A percentile compares a stretch with the other conserved stretches of the same genome.
Evolutionary conservation across 1,284 basidiomycete species (phyloP).

Genomic region (Cryptococcus sp.): DNA sequence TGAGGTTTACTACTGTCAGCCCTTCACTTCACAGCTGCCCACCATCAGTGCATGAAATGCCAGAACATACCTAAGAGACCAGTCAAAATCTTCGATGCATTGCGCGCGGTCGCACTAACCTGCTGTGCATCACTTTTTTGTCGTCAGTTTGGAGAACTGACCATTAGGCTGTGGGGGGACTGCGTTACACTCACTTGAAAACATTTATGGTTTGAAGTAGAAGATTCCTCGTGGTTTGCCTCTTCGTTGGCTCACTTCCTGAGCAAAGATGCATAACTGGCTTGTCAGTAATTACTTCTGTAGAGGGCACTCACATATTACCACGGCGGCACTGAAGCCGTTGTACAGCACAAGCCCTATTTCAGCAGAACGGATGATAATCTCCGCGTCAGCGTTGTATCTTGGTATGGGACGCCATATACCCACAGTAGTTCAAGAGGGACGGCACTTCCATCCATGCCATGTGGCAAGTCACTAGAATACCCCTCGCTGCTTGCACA

Average conservation of each 20-base stretch:
- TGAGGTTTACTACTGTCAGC: too few relatives aligned
- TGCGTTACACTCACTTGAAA: constrained; percentile 5
- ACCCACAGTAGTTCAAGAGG: constrained; percentile 7
- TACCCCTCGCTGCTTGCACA: constrained; percentile 1
- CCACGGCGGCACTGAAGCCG: constrained; percentile 5
- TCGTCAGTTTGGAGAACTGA: too few relatives aligned
- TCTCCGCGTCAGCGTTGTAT: too few relatives aligned
- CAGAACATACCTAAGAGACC: too few relatives aligned
- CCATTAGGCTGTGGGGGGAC: too few relatives aligned
- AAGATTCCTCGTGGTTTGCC: background rate
- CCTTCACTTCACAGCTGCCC: too few relatives aligned
- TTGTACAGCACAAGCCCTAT: constrained; percentile 2
- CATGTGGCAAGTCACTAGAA: constrained; percentile 1
- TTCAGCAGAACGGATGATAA: background rate
- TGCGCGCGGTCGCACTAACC: too few relatives aligned
- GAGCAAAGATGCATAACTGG: constrained; percentile 8
- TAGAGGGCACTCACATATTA: constrained; percentile 1
- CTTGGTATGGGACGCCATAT: too few relatives aligned
- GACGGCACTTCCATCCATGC: background rate
- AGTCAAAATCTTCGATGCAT: too few relatives aligned
- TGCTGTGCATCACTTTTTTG: too few relatives aligned
- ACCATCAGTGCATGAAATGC: too few relatives aligned
- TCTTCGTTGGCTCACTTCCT: background rate
- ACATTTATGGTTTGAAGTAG: constrained; percentile 1
- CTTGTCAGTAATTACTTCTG: background rate